phyloP scores from a whole-genome alignment of 805 yeast genomes.

The Starmera pachycereana region DNA sequence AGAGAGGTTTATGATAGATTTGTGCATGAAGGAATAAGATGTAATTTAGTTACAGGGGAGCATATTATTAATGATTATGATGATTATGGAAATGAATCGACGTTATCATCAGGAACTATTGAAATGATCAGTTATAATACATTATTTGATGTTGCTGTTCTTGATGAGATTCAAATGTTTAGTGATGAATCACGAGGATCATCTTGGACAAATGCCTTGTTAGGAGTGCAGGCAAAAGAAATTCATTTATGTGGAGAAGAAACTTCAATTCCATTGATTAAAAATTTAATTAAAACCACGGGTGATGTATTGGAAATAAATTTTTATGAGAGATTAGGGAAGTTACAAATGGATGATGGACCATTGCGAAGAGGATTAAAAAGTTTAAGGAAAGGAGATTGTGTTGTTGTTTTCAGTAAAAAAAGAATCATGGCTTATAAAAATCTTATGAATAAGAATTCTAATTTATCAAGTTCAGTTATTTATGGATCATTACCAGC shows the following conservation, averaged over 20 bases:
- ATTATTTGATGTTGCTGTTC: conserved; percentile 75
- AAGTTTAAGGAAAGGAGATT: conserved; percentile 62
- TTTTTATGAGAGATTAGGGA: conserved; percentile 65
- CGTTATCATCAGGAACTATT: conserved; percentile 76
- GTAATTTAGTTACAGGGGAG: conserved; percentile 93
- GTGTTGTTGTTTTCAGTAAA: conserved; percentile 82
- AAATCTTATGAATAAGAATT: conserved; percentile 52
- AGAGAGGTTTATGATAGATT: conserved; percentile 85
- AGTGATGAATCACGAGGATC: conserved; percentile 71
- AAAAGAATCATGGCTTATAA: conserved; percentile 59
- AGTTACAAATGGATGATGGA: conserved; percentile 42
- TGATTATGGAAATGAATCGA: conserved; percentile 60
- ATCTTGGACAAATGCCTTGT: conserved; percentile 88
- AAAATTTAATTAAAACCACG: conserved; percentile 47
- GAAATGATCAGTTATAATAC: conserved; percentile 77
- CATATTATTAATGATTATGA: conserved; percentile 71
- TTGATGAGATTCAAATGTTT: conserved; percentile 96
- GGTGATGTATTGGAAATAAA: conserved; percentile 76
- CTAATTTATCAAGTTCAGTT: conserved; percentile 68
- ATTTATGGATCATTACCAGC: conserved; percentile 96
- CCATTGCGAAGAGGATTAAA: conserved; percentile 24
- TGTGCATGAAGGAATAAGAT: conserved; percentile 50
- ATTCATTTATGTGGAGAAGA: conserved; percentile 92
- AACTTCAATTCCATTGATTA: conserved; percentile 62
- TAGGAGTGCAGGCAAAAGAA: conserved; percentile 80